phyloP scores from a whole-genome alignment of 345 rosid species.

The Clausena lansium region DNA sequence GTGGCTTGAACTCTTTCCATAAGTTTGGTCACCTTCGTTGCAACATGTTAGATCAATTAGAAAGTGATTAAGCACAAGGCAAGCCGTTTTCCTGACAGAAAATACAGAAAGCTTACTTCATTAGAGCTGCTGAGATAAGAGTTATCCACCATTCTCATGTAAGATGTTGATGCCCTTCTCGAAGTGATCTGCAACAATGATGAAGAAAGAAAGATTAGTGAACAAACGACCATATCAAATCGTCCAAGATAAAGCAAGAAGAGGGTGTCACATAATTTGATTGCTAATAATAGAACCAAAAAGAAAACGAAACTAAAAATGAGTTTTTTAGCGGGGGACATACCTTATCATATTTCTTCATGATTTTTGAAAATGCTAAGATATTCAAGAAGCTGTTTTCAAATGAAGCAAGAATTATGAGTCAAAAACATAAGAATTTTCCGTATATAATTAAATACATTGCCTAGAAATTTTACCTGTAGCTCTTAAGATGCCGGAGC shows the following conservation, averaged over 20 bases:
- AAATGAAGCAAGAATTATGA: too few species aligned
- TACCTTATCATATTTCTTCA: conserved; percentile 82
- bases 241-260: too few species aligned
- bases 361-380: too few species aligned
- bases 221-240: too few species aligned
- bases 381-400: too few species aligned
- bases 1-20: conserved; percentile 69
- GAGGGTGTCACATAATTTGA: background rate
- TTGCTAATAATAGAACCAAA: background rate
- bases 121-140: conserved; percentile 60
- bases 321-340: background rate
- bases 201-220: too few species aligned
- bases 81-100: background rate
- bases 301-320: background rate
- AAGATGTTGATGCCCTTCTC: conserved; percentile 50
- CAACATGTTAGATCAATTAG: background rate
- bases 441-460: too few species aligned
- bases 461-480: too few species aligned
- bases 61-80: background rate
- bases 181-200: conserved; percentile 45
- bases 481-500: too few species aligned
- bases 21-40: conserved; percentile 40
- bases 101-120: conserved; percentile 27
- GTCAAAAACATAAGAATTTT: too few species aligned
- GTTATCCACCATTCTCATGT: conserved; percentile 67